Conservation (phyloP, 1,139 yeast genomes). For the Debaryomycetaceae sp. region DNA sequence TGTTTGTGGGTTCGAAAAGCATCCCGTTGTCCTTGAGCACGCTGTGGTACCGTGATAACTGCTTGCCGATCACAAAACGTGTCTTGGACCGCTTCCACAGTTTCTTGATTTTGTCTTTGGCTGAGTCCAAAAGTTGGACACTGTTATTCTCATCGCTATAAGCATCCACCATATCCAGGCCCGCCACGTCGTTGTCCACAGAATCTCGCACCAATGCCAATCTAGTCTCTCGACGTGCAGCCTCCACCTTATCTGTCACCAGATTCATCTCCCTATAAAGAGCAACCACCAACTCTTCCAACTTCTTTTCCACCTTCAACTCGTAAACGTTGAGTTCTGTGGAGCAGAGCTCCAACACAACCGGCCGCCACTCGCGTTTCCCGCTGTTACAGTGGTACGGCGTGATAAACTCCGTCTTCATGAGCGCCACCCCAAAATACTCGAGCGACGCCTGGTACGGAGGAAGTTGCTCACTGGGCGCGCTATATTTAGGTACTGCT, state of each 20-base stretch:
- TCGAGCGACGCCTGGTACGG: slow-evolving; percentile 30
- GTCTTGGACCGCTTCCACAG: slow-evolving; percentile 13
- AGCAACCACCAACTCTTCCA: slow-evolving; percentile 25
- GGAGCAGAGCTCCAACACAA: slow-evolving; percentile 52
- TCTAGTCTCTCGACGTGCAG: neutral
- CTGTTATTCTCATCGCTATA: slow-evolving; percentile 11
- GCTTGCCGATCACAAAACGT: slow-evolving; percentile 12
- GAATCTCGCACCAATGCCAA: slow-evolving; percentile 9
- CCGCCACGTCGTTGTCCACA: slow-evolving; percentile 7
- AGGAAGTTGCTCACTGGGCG: slow-evolving; percentile 28
- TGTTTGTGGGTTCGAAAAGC: slow-evolving; percentile 36
- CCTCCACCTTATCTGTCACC: slow-evolving; percentile 12
- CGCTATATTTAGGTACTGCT: slow-evolving; percentile 17
- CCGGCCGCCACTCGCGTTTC: slow-evolving; percentile 43
- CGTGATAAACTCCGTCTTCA: slow-evolving; percentile 36
- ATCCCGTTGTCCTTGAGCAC: slow-evolving; percentile 27
- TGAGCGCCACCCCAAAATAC: slow-evolving; percentile 31
- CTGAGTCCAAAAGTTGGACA: slow-evolving; percentile 5
- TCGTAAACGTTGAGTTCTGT: slow-evolving; percentile 51
- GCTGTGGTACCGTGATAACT: slow-evolving; percentile 17
- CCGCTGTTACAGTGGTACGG: slow-evolving; percentile 33
- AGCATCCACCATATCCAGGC: slow-evolving; percentile 19
- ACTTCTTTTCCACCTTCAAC: slow-evolving; percentile 22
- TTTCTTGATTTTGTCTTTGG: slow-evolving; percentile 15
- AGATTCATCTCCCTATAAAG: slow-evolving; percentile 30